Conservation (phyloP, 257 asterid genomes). For the Fraxinus americana region DNA sequence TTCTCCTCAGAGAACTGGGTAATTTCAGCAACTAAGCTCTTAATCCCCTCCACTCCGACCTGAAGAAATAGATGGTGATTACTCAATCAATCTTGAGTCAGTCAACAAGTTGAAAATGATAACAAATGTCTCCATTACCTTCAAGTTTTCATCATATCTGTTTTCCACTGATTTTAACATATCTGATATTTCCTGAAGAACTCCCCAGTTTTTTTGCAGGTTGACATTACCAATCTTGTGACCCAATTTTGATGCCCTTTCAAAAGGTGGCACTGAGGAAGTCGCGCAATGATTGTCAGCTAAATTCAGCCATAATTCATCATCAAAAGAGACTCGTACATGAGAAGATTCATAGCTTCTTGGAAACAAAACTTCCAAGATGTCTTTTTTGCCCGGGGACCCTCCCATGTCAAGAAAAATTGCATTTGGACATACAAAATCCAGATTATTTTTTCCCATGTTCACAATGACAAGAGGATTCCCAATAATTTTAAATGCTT, state of each 20-base stretch:
- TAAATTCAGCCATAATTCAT: neutral
- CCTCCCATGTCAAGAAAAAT: conserved; percentile 36
- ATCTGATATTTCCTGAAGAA: conserved; percentile 28
- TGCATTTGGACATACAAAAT: conserved; percentile 34
- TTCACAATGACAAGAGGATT: conserved; percentile 55
- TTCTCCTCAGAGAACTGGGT: conserved; percentile 13
- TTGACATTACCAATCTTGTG: conserved; percentile 12
- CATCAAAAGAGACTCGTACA: neutral
- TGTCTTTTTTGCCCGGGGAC: conserved; percentile 28
- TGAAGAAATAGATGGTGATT: neutral
- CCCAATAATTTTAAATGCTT: conserved; percentile 44
- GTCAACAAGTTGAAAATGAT: neutral
- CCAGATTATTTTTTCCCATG: conserved; percentile 4
- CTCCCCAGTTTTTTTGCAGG: conserved; percentile 33
- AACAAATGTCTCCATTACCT: conserved; percentile 32
- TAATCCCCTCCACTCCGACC: conserved; percentile 31
- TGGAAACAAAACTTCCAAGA: conserved; percentile 40
- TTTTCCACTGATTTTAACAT: neutral
- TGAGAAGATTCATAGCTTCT: neutral
- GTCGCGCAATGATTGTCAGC: neutral
- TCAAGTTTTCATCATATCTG: neutral
- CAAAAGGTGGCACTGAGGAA: neutral
- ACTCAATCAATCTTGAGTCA: neutral
- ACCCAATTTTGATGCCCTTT: neutral
- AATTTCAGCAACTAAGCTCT: conserved; percentile 17